A percentile compares a stretch with the other conserved stretches of the same genome.
These are phyloP conservation scores for Myxozyma monticola DNA, from an alignment of 805 yeast species.

Conservation along the genomic window DNA sequence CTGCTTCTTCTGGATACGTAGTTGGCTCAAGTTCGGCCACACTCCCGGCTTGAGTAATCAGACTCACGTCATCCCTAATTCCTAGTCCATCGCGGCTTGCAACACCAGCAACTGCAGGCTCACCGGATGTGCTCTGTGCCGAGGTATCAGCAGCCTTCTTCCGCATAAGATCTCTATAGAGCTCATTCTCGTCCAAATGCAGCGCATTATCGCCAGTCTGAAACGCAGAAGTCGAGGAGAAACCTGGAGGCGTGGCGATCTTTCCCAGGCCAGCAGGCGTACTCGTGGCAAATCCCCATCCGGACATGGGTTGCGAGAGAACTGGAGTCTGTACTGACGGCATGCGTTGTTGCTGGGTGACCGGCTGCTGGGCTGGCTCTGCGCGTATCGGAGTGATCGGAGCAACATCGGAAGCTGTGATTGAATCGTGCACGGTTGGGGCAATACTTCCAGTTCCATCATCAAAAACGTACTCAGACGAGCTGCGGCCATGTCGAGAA, in stretches of 20 bases:
- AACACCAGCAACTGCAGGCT: neutral
- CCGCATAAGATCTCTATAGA: slow-evolving; percentile 18
- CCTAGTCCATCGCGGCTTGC: neutral
- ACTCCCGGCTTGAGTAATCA: slow-evolving; percentile 28
- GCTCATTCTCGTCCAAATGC: slow-evolving; percentile 20
- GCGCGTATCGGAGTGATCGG: too few relatives aligned
- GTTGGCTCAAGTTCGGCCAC: slow-evolving; percentile 6
- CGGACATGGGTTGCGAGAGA: too few relatives aligned
- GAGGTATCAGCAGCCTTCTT: slow-evolving; percentile 1
- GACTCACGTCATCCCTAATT: slow-evolving; percentile 13
- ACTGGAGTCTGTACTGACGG: too few relatives aligned
- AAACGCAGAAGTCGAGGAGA: too few relatives aligned
- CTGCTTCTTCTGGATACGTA: slow-evolving; percentile 1
- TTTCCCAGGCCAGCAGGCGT: too few relatives aligned
- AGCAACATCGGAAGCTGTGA: too few relatives aligned
- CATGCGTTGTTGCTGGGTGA: too few relatives aligned
- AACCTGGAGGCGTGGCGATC: too few relatives aligned
- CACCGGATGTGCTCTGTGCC: neutral
- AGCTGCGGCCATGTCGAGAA: slow-evolving; percentile 11
- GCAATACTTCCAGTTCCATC: too few relatives aligned
- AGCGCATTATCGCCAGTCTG: neutral
- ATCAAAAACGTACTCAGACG: slow-evolving; percentile 13
- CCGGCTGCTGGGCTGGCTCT: too few relatives aligned
- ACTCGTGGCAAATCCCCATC: too few relatives aligned
- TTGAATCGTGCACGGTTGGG: too few relatives aligned